Percentiles rank a stretch among this genome's conserved stretches.
Conservation (phyloP, 257 asterid genomes). For the Solanum gandarillasii region DNA sequence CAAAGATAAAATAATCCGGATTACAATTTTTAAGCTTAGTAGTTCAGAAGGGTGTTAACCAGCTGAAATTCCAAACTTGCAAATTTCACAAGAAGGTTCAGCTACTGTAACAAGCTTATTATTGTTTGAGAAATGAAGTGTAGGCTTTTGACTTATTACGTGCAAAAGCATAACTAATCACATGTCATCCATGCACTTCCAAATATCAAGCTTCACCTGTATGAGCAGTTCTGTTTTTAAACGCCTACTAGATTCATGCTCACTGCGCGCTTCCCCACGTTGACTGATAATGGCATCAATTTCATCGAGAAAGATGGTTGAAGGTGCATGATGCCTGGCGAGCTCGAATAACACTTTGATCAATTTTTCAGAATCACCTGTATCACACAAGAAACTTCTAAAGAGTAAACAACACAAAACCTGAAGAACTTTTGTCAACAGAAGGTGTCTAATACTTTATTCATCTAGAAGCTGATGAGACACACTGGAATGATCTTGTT, state of each 20-base stretch:
- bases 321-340: constrained; percentile 97
- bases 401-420: not conserved
- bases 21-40: not conserved
- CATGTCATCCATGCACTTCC: constrained; percentile 2
- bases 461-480: not conserved
- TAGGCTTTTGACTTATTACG: not conserved
- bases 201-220: constrained; percentile 47
- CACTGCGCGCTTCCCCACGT: constrained; percentile 97
- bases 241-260: constrained; percentile 98
- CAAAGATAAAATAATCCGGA: not conserved
- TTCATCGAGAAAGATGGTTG: constrained; percentile 96
- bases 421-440: not conserved
- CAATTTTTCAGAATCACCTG: constrained; percentile 98
- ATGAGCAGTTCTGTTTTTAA: constrained; percentile 91
- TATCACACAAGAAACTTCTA: constrained; percentile 3
- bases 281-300: constrained; percentile 96
- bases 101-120: not conserved
- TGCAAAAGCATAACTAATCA: not conserved
- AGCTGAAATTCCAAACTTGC: not conserved
- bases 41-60: not conserved
- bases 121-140: not conserved
- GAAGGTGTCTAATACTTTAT: not conserved
- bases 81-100: not conserved
- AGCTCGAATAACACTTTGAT: constrained; percentile 93
- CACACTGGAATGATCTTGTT: not conserved